Base-by-base conservation (phyloP, 345 rosid species). In the Microthlaspi erraticum region DNA sequence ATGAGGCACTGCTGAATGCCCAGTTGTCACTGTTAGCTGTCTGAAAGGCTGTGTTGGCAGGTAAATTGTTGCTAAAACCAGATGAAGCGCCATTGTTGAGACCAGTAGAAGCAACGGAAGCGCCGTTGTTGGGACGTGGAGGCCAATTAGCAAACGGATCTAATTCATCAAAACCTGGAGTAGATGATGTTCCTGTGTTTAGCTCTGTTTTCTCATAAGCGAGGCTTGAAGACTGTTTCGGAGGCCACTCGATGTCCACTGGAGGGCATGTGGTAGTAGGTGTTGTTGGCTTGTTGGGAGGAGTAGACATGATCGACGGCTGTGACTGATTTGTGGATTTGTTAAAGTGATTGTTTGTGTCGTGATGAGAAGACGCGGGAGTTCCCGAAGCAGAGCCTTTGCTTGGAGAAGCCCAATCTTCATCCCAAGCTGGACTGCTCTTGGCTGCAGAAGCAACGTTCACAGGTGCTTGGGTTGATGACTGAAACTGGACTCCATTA, bases 101-200 rank as follows among this genome's bases (percentile, higher is more conserved):
- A 75, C 70, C 66, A 5, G 81, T 83, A 10, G 80, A 73, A 67
- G 38, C 71, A 50, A 74, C 77, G 66, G 82, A 67, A 71, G 32
- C 38, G 4, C 71, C 63, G 65, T 73, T 68, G 42, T 75, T 71
- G 41, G 84, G 71, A 70, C 87, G 76, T 55, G 94, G 96, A 73
- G 96, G 97, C 98, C 98, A 93, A 43, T 87, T 71, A 31, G 90
- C 93, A 50, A 93, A 91, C n/a, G 97, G 99, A 70, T 94, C 99
- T 56, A 84, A 46, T 12, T 91, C 93, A 81, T 88, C 88, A 48
- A 87, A 80, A 73, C 74, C 70, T 12, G 82, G 75, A 52, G 81
- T 64, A 9, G 74, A 70, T 51, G 91, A 77, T 57, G 73, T 46
- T 75, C 81, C 85, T 2, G 74, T 70, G 63, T 72, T 76, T 55